A percentile compares a stretch with the other conserved stretches of the same genome.
These are phyloP conservation scores for Gelatoporia subvermispora DNA, from an alignment of 768 basidiomycete species.

Conservation along the genomic window DNA sequence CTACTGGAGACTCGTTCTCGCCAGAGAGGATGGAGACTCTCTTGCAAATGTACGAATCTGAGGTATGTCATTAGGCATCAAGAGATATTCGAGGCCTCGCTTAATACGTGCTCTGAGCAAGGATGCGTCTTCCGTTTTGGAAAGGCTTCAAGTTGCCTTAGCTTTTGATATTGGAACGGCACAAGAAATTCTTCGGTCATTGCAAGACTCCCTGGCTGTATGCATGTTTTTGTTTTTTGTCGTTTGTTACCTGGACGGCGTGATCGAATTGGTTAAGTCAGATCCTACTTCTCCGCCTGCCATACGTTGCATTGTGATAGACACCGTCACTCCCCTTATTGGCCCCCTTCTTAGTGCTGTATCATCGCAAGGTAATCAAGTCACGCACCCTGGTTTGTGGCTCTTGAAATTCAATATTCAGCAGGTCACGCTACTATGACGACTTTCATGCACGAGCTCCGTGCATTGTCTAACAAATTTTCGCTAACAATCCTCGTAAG, in stretches of 20 bases:
- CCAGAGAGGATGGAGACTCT: slow-evolving; percentile 40
- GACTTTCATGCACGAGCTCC: slow-evolving; percentile 62
- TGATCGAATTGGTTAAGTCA: neutral
- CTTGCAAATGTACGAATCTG: slow-evolving; percentile 19
- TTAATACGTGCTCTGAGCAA: slow-evolving; percentile 11
- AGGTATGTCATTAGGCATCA: no score
- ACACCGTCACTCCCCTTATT: slow-evolving; percentile 59
- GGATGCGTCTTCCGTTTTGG: slow-evolving; percentile 34
- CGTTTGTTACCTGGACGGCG: neutral
- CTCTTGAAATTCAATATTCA: neutral
- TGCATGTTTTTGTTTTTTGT: slow-evolving; percentile 8
- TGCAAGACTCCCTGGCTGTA: slow-evolving; percentile 30
- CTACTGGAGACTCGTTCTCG: slow-evolving; percentile 57
- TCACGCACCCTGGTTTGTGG: neutral
- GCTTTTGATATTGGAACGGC: slow-evolving; percentile 56
- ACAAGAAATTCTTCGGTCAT: slow-evolving; percentile 43
- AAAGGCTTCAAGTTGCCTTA: slow-evolving; percentile 53
- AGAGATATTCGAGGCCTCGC: no score
- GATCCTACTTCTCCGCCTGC: slow-evolving; percentile 6
- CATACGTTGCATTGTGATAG: slow-evolving; percentile 54
- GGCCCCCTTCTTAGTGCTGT: slow-evolving; percentile 58
- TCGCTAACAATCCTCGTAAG: slow-evolving; percentile 52
- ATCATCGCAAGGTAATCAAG: slow-evolving; percentile 54
- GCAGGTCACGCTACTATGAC: slow-evolving; percentile 67
- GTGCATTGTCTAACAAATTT: slow-evolving; percentile 40